phyloP scores from a whole-genome alignment of 2,329 filamentous ascomycete species.

The Aspergillus quadricinctus region DNA sequence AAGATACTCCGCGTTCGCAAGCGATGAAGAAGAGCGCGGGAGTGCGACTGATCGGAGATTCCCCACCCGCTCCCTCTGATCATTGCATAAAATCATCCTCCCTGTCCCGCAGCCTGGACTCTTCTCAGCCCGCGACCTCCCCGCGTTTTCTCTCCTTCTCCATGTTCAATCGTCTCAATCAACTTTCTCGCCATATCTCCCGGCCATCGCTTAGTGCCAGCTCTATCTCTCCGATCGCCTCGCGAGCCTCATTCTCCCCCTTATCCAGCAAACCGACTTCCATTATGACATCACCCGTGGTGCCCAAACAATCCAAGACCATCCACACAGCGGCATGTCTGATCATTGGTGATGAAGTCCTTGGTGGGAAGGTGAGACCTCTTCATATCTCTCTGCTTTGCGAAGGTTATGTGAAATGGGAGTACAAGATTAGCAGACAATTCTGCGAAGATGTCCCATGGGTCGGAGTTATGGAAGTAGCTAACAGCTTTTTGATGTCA shows the following conservation, averaged over 20 bases:
- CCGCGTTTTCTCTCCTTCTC: constrained; percentile 10
- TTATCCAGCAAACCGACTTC: constrained; percentile 12
- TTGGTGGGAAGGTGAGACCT: constrained; percentile 77
- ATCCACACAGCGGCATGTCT: constrained; percentile 89
- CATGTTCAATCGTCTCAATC: constrained; percentile 75
- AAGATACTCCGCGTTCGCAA: not conserved
- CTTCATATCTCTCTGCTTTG: not conserved
- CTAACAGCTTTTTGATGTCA: not conserved
- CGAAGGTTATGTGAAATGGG: not conserved
- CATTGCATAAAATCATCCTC: constrained; percentile 11
- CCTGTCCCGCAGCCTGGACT: not conserved
- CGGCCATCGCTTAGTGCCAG: constrained; percentile 57
- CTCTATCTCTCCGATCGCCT: constrained; percentile 43
- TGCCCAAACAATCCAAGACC: constrained; percentile 44
- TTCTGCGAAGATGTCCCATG: not conserved
- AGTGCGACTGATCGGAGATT: constrained; percentile 9
- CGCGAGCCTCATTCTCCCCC: constrained; percentile 18
- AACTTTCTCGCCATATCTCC: constrained; percentile 68
- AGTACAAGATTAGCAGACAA: not conserved
- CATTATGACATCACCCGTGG: constrained; percentile 43
- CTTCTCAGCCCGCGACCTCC: constrained; percentile 3
- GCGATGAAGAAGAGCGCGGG: not conserved
- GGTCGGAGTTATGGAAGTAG: not conserved
- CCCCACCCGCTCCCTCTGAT: constrained; percentile 13
- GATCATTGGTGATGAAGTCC: constrained; percentile 95